Conservation (phyloP, 495 filamentous ascomycete genomes). For the Mytilinidion resinicola region DNA sequence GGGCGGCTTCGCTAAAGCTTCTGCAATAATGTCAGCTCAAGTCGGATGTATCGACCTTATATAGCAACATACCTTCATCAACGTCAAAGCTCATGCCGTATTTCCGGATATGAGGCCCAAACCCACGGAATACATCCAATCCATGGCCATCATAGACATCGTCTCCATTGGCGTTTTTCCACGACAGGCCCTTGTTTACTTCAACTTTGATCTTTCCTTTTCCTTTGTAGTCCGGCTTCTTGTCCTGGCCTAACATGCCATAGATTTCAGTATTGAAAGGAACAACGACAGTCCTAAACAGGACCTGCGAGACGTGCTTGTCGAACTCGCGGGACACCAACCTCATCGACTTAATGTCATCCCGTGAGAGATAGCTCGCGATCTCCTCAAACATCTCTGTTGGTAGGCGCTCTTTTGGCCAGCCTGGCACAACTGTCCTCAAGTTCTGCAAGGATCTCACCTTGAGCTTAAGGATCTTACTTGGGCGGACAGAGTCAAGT, state of each 20-base stretch:
- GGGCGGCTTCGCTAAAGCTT: constrained; percentile 34
- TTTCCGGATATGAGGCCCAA: constrained; percentile 44
- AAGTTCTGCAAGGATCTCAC: background rate
- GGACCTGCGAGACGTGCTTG: constrained; percentile 38
- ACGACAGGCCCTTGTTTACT: constrained; percentile 3
- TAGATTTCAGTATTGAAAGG: constrained; percentile 50
- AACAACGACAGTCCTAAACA: constrained; percentile 49
- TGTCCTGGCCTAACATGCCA: constrained; percentile 34
- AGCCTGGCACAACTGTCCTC: background rate
- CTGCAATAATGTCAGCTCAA: background rate
- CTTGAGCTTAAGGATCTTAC: constrained; percentile 4
- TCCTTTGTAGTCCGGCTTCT: constrained; percentile 24
- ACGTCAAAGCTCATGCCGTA: constrained; percentile 54
- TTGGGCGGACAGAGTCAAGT: background rate
- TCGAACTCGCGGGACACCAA: constrained; percentile 51
- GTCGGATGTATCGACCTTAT: background rate
- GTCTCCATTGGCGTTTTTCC: constrained; percentile 34
- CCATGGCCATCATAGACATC: constrained; percentile 38
- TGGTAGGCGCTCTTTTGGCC: constrained; percentile 36
- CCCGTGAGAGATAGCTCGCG: constrained; percentile 41
- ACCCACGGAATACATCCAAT: constrained; percentile 45
- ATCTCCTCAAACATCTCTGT: constrained; percentile 48
- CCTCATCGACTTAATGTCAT: constrained; percentile 46
- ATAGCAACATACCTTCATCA: constrained; percentile 29
- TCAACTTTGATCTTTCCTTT: constrained; percentile 31